Evolutionary conservation across 176 grass and related monocot genomes (phyloP), one percentile per base, ranked within the genome.

Genomic region (Juncus effusus): DNA sequence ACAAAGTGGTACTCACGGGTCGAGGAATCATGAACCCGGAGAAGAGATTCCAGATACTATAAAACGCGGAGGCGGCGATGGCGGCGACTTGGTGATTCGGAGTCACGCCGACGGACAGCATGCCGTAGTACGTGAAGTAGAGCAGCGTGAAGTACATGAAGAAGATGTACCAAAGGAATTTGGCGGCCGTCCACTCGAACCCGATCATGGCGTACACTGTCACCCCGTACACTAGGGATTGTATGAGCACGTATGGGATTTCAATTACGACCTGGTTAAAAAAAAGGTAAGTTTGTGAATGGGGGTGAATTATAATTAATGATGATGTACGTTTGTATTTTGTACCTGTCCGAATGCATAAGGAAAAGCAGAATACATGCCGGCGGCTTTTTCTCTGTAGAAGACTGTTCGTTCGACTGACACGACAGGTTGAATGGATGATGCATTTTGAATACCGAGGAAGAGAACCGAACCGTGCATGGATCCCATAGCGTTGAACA

Each of bases 51-150:
- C 93, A 97, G 15, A 92, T 68, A 16, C 28, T 77, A 3, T 89
- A 92, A 59, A 92, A 97, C 1, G 82, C 80, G 9, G 88, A 59
- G 10, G 93, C 88, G 60, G 81, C 80, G 4, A 97, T 92, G 0
- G 82, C 15, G 16, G 88, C 85, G 1, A 89, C 80, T 15, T 92
- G 70, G 72, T 92, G 81, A 72, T 82, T 97, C 2, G 93, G 82
- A 28, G 88, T 97, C 67, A 97, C 6, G 45, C 85, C 93, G 3
- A 97, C 88, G 4, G 80, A 78, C 93, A 97, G 83, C 93, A 92
- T 97, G 58, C 93, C 93, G 0, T 97, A 97, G 67, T 79, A 97
- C 59, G 88, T 97, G 93, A 97, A 97, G 67, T 97, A 97, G 53
- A 97, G 93, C 5, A 97, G 40, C 7, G 88, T 92, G 85, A 92